Base-by-base conservation (phyloP, 2,329 filamentous ascomycete species). In the Macrophomina phaseolina region DNA sequence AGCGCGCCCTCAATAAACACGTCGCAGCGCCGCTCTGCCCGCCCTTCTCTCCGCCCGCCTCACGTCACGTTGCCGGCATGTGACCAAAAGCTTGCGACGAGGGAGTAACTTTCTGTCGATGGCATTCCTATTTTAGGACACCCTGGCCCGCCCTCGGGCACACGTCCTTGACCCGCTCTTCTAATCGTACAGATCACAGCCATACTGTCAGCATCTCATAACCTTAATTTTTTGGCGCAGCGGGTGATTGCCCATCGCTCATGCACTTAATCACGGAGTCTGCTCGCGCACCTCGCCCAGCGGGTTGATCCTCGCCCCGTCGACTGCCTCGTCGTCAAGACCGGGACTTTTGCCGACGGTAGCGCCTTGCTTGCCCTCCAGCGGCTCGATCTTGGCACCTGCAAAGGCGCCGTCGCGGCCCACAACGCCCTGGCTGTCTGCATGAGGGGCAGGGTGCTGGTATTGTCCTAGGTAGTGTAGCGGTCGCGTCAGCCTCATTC, bases 391-490 rank as follows among this genome's bases (percentile, higher is more conserved):
- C 69, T 74, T 74, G 52, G 69, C 42, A 8, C 69, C 68, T 38
- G 69, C 45, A 42, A 75, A 62, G 70, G 76, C 40, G 32, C 77
- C 65, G 63, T 72, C 64, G 68, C 70, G 40, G 66, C 75, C 42
- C 65, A 75, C 55, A 69, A 73, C 64, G 38, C 70, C 72, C 51
- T 71, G 70, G 36, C 49, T 68, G 67, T 73, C 67, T 28, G 72
- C 69, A 52, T 73, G 71, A n/a, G 72, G 69, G 14, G 67, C 49
- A 7, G 70, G 68, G 58, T 71, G 69, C 63, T 70, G 70, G 61
- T 69, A 69, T 32, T 71, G 69, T 14, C 67, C 70, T 71, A 23
- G 23, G 45, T 23, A 32, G 23, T 14, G 46, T 53, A 58, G 53
- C 38, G 23, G 23, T 23, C 23, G 23, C 40, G 51, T 64, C 63